Conservation (phyloP, 306 rosid species). For the Calophaca sinica region DNA sequence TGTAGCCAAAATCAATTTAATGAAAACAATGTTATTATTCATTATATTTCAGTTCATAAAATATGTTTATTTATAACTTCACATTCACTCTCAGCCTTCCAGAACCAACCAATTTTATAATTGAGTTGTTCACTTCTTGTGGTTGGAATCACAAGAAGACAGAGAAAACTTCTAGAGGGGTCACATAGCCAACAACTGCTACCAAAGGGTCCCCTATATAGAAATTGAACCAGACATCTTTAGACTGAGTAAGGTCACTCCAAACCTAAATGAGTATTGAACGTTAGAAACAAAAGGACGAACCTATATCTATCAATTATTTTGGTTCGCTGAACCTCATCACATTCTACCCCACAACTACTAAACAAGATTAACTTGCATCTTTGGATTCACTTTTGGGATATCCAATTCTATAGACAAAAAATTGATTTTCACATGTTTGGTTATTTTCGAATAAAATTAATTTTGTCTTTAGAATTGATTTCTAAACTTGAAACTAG, state of each 20-base stretch:
- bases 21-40: no score
- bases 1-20: no score
- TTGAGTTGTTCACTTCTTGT: constrained; percentile 27
- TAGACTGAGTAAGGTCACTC: not conserved
- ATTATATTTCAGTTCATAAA: no score
- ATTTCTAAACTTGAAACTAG: no score
- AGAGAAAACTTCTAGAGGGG: constrained; percentile 24
- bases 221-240: constrained; percentile 26
- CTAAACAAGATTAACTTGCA: not conserved
- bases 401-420: no score
- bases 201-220: constrained; percentile 25
- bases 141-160: constrained; percentile 34
- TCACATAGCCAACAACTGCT: constrained; percentile 1
- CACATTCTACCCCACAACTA: not conserved
- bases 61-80: not conserved
- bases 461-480: no score
- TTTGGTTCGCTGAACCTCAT: not conserved
- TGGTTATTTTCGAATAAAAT: no score
- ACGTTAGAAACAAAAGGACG: constrained; percentile 18
- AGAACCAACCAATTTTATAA: constrained; percentile 27
- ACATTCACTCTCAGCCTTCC: not conserved
- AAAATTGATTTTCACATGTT: no score
- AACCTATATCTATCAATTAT: constrained; percentile 1
- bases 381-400: no score
- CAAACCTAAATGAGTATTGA: not conserved